Evolutionary conservation across 2,329 filamentous ascomycete species (phyloP).

Genomic region (Myriosclerotinia curreyana): DNA sequence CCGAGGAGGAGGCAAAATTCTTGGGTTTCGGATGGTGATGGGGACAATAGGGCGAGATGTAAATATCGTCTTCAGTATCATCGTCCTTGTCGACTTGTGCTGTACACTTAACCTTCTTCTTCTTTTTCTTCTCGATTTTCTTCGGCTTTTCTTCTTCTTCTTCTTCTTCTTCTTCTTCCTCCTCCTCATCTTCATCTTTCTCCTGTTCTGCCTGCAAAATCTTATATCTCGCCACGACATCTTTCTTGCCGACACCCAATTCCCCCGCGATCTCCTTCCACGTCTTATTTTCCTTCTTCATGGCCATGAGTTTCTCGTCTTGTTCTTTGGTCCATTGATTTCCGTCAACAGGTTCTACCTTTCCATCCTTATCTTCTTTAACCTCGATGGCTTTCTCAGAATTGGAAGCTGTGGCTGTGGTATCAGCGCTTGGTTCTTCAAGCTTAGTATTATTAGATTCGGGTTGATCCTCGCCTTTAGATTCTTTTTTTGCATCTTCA

Average conservation of each 20-base stretch:
- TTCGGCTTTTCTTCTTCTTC: not conserved
- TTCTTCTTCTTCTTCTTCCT: not conserved
- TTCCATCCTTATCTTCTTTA: conserved; percentile 15
- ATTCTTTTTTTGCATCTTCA: not conserved
- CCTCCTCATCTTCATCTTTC: conserved; percentile 2
- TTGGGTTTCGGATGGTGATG: conserved; percentile 7
- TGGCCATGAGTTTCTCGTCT: conserved; percentile 31
- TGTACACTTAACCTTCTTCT: not conserved
- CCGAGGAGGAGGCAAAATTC: not conserved
- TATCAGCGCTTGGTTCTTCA: conserved; percentile 10
- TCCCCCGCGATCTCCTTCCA: conserved; percentile 32
- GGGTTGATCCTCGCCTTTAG: conserved; percentile 12
- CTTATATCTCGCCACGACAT: conserved; percentile 26
- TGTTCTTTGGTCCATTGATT: conserved; percentile 33
- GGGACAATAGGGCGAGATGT: conserved; percentile 11
- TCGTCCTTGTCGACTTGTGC: conserved; percentile 3
- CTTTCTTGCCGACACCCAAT: conserved; percentile 24
- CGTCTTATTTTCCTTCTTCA: conserved; percentile 33
- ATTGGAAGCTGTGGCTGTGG: conserved; percentile 19
- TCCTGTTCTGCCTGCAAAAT: conserved; percentile 23
- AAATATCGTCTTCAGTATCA: conserved; percentile 6
- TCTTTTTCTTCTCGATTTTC: not conserved
- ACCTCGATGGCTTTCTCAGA: not conserved
- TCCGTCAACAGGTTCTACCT: conserved; percentile 5
- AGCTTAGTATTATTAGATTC: not conserved